Conservation (phyloP, 1,284 basidiomycete species). For the Porodaedalea pini region DNA sequence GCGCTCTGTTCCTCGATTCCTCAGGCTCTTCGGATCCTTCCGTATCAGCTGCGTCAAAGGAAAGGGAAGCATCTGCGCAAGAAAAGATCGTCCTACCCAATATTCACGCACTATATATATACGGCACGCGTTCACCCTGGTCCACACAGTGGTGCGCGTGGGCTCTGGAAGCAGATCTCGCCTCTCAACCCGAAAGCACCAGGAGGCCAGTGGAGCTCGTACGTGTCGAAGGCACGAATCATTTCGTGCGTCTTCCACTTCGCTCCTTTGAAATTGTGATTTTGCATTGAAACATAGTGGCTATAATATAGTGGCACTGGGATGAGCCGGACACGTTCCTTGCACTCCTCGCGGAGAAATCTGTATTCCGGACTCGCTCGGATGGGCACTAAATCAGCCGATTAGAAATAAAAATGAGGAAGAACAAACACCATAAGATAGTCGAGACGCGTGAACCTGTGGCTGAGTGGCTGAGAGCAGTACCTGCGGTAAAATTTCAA, state of each 20-base stretch:
- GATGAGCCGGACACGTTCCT: slow-evolving; percentile 13
- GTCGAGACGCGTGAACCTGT: no score
- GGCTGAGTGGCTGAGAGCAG: no score
- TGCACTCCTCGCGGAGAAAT: neutral
- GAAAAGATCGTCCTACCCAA: neutral
- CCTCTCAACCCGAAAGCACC: slow-evolving; percentile 9
- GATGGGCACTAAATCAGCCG: no score
- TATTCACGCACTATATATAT: slow-evolving; percentile 1
- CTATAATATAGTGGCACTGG: slow-evolving; percentile 9
- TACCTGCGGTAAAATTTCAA: no score
- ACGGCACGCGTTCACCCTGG: slow-evolving; percentile 18
- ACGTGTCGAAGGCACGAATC: slow-evolving; percentile 25
- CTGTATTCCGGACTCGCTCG: neutral
- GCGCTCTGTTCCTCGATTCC: neutral
- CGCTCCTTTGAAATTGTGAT: neutral
- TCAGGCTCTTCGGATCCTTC: neutral
- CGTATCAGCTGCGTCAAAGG: neutral
- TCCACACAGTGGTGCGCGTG: slow-evolving; percentile 22
- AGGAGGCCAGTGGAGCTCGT: slow-evolving; percentile 22
- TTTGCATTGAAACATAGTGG: neutral
- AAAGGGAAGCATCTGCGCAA: neutral
- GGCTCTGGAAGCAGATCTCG: slow-evolving; percentile 21
- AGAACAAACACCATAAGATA: no score
- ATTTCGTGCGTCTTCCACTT: slow-evolving; percentile 23
- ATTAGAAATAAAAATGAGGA: no score